Percentiles rank a stretch among this genome's conserved stretches.
Conservation (phyloP, 2,329 filamentous ascomycete species). For the Hymenoscyphus repandus region DNA sequence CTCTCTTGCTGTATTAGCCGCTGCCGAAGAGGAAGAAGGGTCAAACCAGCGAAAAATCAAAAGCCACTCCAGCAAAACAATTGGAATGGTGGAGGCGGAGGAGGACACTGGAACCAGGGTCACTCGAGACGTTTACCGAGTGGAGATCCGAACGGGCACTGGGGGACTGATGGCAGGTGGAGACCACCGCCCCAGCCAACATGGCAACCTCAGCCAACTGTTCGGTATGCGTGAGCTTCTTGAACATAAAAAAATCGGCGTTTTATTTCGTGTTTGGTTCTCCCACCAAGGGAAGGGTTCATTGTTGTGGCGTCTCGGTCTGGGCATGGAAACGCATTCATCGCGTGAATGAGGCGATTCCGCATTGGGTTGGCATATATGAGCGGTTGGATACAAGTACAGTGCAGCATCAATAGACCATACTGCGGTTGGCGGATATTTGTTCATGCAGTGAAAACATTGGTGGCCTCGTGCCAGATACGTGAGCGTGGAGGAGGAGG, state of each 20-base stretch:
- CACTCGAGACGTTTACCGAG: slow-evolving; percentile 1
- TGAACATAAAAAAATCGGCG: not conserved
- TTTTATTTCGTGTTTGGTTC: not conserved
- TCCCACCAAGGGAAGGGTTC: no score
- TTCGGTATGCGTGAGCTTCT: slow-evolving; percentile 8
- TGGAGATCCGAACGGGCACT: not conserved
- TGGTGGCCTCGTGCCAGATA: no score
- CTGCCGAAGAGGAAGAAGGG: slow-evolving; percentile 33
- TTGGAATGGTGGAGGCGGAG: slow-evolving; percentile 4
- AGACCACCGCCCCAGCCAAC: not conserved
- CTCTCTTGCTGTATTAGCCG: slow-evolving; percentile 60
- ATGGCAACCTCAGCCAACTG: slow-evolving; percentile 5
- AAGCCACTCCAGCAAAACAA: slow-evolving; percentile 13
- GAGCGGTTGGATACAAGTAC: not conserved
- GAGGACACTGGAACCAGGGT: not conserved
- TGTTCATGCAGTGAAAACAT: no score
- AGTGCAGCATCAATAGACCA: no score
- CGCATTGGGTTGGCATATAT: not conserved
- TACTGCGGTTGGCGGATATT: no score
- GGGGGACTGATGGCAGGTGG: slow-evolving; percentile 7
- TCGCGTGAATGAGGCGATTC: not conserved
- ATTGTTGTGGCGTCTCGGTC: no score
- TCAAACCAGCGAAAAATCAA: slow-evolving; percentile 4
- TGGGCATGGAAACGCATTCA: no score
- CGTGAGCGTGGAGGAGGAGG: not conserved